Base-by-base conservation (phyloP, 768 basidiomycete genomes). In the Kwoniella heveanensis region DNA sequence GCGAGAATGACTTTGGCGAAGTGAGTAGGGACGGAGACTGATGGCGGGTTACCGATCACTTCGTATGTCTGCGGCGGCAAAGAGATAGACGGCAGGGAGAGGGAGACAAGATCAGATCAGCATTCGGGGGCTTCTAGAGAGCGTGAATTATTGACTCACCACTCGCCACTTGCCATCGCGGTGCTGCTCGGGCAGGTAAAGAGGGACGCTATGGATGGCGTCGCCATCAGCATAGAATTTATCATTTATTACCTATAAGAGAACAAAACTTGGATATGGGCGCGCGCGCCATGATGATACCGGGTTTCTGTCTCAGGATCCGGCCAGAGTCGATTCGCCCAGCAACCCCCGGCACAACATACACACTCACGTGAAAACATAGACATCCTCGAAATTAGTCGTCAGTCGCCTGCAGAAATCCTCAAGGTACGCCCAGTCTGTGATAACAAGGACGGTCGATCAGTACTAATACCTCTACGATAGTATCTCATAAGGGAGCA, bases 381-480 rank as follows among this genome's bases (percentile, higher is more conserved):
- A 99, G 54, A 99, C 96, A 74, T 99, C 93, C 46, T 90, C 82
- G 78, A 96, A 99, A 27, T 83, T 85, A n/a, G 82, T 84, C 0
- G 95, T 97, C 53, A 98, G 84, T 10, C 88, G 85, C 46, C 96
- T 85, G 79, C 94, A 97, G 89, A 94, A 99, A 71, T 96, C 89
- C 80, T 96, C 92, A 17, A 95, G 80, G 78, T 94, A 96, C 10
- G 92, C 94, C 94, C 94, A 98, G 77, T 97, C 93, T 96, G 69
- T 6, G n/a, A 6, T n/a, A n/a, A n/a, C n/a, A n/a, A n/a, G n/a
- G n/a, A n/a, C 32, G 32, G 13, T 13, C 32, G 32, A 7, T 13
- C 32, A 36, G 13, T 36, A 13, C 32, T 36, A 5, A n/a, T 6
- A n/a, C 8, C 47, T 6, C 6, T 49, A n/a, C 7, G 47, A 6